Base-by-base conservation (phyloP, 495 filamentous ascomycete genomes). In the Talaromyces thailandensis region DNA sequence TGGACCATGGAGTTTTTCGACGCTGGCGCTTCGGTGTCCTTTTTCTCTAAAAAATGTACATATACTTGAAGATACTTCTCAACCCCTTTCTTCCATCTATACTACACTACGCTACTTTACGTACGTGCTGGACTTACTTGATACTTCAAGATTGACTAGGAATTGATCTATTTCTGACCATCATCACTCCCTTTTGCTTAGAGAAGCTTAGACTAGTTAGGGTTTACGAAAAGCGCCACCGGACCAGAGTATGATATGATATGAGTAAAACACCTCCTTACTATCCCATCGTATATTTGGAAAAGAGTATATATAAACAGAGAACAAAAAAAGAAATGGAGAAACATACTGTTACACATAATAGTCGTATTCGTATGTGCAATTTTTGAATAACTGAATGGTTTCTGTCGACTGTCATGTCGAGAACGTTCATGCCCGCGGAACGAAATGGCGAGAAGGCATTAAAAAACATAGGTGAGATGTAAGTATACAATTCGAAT, bases 361-460 rank as follows among this genome's bases (percentile, higher is more conserved):
- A 52, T 24, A 28, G 51, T 55, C 51, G 51, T 55, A n/a, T 55
- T 26, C 51, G 51, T 55, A 55, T 55, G 51, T 26, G 51, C 43
- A 45, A 37, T 45, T 12, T 48, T 48, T 21, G 43, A 5, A 48
- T 6, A 21, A 48, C n/a, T 40, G 35, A 40, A 16, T n/a, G 16
- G 1, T 40, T n/a, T 8, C 40, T 45, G 6, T 43, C 37, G 3
- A 43, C 0, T 35, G 31, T 11, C 31, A 35, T 35, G 37, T 18
- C 43, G n/a, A 48, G 43, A 48, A 18, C 21, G 43, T 7, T 45
- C 14, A 40, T 40, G 35, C 35, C 12, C 35, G 35, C 35, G 35
- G 6, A 7, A 24, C 24, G 48, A 23, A 55, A 16, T 21, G 16
- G 50, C 9, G 18, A 23, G n/a, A 28, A 55, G 23, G 8, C 12